Percentiles rank a stretch among this genome's conserved stretches.
Evolutionary conservation across 2,329 filamentous ascomycete species (phyloP).

Genomic region (Byssochlamys sp.): DNA sequence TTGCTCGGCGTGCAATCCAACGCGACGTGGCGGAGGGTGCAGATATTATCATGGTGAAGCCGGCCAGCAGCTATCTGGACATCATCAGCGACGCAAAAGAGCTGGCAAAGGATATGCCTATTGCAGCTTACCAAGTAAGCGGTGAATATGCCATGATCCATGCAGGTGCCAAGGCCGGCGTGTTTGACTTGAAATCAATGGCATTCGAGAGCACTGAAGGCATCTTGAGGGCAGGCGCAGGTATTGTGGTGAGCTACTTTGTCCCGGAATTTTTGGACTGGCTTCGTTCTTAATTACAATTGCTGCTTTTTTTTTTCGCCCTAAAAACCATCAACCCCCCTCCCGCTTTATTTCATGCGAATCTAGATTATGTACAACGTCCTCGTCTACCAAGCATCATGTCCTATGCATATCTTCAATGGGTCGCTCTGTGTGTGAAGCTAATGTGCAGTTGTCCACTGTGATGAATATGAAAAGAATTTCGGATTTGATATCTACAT

Average conservation of each 20-base stretch:
- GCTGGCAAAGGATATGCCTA: conserved; percentile 76
- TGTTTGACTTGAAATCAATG: conserved; percentile 91
- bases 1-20: conserved; percentile 79
- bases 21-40: conserved; percentile 89
- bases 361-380: neutral
- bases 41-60: conserved; percentile 99
- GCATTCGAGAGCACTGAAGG: conserved; percentile 90
- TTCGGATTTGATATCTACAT: neutral
- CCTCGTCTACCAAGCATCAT: neutral
- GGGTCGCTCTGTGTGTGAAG: neutral
- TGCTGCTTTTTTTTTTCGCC: neutral
- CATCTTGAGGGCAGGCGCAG: conserved; percentile 83
- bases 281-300: conserved; percentile 30
- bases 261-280: conserved; percentile 66
- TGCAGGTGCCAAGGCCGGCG: conserved; percentile 85
- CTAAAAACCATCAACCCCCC: neutral
- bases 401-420: neutral
- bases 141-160: conserved; percentile 98
- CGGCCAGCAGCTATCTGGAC: conserved; percentile 87
- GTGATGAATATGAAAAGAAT: neutral
- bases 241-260: conserved; percentile 89
- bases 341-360: neutral
- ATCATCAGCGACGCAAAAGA: conserved; percentile 97
- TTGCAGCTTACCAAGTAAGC: conserved; percentile 93
- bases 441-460: neutral